A percentile compares a stretch with the other conserved stretches of the same genome.
phyloP scores from a whole-genome alignment of 2,329 filamentous ascomycete genomes.

The Ceratocystis variospora region DNA sequence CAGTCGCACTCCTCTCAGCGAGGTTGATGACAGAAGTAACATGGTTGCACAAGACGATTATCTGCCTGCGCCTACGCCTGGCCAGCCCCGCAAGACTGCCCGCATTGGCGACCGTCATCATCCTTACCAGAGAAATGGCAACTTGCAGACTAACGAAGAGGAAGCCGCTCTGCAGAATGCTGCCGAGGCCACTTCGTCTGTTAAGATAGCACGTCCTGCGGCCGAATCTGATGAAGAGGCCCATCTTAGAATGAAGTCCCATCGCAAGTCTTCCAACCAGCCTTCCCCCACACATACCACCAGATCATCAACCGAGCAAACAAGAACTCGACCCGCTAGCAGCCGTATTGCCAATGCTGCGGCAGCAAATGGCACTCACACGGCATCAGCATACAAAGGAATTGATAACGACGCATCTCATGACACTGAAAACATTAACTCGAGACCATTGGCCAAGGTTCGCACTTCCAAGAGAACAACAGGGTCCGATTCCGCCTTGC shows the following conservation, averaged over 20 bases:
- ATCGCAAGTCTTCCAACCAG: conserved; percentile 42
- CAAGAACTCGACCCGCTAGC: conserved; percentile 47
- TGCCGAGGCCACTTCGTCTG: conserved; percentile 46
- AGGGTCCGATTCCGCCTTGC: conserved; percentile 33
- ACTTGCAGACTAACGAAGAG: conserved; percentile 33
- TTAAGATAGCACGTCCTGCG: conserved; percentile 46
- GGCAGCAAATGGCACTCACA: conserved; percentile 37
- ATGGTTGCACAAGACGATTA: conserved; percentile 71
- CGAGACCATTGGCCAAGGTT: conserved; percentile 21
- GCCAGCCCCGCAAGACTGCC: conserved; percentile 82
- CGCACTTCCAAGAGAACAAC: conserved; percentile 16
- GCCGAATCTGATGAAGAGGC: conserved; percentile 60
- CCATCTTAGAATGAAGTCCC: conserved; percentile 59
- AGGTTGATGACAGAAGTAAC: conserved; percentile 69
- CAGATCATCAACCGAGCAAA: conserved; percentile 10
- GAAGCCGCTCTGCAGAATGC: conserved; percentile 39
- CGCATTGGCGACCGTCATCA: conserved; percentile 58
- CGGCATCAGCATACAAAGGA: conserved; percentile 32
- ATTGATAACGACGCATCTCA: conserved; percentile 56
- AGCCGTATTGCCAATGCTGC: conserved; percentile 36
- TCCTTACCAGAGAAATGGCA: conserved; percentile 49
- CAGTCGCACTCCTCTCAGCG: conserved; percentile 74
- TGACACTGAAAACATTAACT: conserved; percentile 57
- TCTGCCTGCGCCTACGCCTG: conserved; percentile 84
- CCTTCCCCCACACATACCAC: conserved; percentile 14